phyloP scores from a whole-genome alignment of 768 basidiomycete species.

The Lyophyllum atratum region DNA sequence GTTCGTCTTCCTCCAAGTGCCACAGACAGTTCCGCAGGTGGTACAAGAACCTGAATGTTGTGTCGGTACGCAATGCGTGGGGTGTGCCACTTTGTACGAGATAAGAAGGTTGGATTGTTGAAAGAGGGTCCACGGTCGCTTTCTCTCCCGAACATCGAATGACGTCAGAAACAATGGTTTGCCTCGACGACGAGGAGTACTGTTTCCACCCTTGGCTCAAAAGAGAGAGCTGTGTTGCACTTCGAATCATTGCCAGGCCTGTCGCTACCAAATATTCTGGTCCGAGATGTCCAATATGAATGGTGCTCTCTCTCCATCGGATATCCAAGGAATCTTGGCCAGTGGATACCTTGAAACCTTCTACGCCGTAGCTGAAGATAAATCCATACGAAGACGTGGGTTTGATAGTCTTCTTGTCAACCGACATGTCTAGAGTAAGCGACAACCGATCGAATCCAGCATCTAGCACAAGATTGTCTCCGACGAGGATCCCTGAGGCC shows the following conservation, averaged over 20 bases:
- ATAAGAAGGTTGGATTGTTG: slow-evolving; percentile 82
- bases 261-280: slow-evolving; percentile 42
- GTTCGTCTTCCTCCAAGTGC: slow-evolving; percentile 34
- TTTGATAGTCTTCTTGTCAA: slow-evolving; percentile 32
- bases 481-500: slow-evolving; percentile 22
- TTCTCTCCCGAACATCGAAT: slow-evolving; percentile 51
- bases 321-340: slow-evolving; percentile 11
- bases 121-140: slow-evolving; percentile 70
- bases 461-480: slow-evolving; percentile 18
- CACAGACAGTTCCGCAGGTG: slow-evolving; percentile 73
- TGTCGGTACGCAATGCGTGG: slow-evolving; percentile 64
- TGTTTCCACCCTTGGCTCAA: slow-evolving; percentile 30
- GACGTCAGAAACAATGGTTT: slow-evolving; percentile 46
- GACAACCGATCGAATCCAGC: slow-evolving; percentile 23
- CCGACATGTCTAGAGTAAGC: slow-evolving; percentile 27
- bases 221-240: slow-evolving; percentile 21
- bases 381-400: slow-evolving; percentile 23
- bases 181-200: slow-evolving; percentile 31
- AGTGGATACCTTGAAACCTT: slow-evolving; percentile 7
- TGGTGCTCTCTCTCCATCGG: slow-evolving; percentile 19
- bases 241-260: slow-evolving; percentile 28
- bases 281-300: slow-evolving; percentile 40
- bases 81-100: slow-evolving; percentile 77
- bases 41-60: slow-evolving; percentile 75
- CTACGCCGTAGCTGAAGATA: slow-evolving; percentile 26